Percentiles rank a stretch among this genome's conserved stretches.
Evolutionary conservation across 345 rosid genomes (phyloP).

Genomic region (Moringa oleifera): DNA sequence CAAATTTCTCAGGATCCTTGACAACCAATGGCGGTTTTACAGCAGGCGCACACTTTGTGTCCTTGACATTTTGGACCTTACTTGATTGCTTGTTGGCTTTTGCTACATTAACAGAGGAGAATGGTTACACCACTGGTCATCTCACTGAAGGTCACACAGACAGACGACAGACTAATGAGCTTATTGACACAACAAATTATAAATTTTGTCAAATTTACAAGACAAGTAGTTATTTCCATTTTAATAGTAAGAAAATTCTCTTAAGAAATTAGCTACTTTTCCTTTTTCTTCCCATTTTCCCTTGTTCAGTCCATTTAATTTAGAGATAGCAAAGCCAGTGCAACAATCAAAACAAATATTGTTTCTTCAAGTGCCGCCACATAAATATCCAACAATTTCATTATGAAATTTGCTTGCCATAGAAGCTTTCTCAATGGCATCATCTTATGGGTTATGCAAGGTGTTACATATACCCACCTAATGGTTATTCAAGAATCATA

Average conservation of each 20-base stretch:
- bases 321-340: not conserved
- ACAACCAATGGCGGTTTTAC: slow-evolving; percentile 19
- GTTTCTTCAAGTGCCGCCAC: not conserved
- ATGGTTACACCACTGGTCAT: not conserved
- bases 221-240: not conserved
- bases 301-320: not conserved
- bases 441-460: not conserved
- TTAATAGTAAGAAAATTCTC: not conserved
- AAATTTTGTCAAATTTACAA: not conserved
- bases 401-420: not conserved
- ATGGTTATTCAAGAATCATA: too few species aligned
- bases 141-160: not conserved
- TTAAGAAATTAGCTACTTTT: not conserved
- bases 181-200: not conserved
- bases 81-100: slow-evolving; percentile 41
- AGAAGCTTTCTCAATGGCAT: not conserved
- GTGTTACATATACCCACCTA: too few species aligned
- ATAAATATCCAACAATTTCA: not conserved
- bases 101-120: slow-evolving; percentile 31
- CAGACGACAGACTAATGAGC: not conserved
- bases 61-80: slow-evolving; percentile 32
- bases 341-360: not conserved
- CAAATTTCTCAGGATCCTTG: slow-evolving; percentile 50
- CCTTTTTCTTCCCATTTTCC: not conserved
- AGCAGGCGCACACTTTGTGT: slow-evolving; percentile 20